These are phyloP conservation scores for Colletotrichum filicis DNA, from an alignment of 2,329 filamentous ascomycete species.

Conservation along the genomic window DNA sequence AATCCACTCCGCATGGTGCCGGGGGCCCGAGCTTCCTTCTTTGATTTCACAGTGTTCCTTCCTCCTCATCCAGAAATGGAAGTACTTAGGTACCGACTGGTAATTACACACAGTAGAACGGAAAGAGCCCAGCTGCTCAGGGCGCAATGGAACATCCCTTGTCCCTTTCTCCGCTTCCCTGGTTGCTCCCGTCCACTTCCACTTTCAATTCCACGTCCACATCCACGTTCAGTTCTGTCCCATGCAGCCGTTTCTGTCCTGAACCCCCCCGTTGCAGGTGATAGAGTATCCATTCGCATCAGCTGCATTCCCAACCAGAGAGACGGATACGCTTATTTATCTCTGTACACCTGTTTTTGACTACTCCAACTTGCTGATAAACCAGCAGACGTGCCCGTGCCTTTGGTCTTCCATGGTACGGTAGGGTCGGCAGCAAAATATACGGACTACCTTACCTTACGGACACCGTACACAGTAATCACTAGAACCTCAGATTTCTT, in stretches of 20 bases:
- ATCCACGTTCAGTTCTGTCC: background rate
- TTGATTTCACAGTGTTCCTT: background rate
- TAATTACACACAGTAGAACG: background rate
- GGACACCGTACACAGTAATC: background rate
- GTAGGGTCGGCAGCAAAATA: background rate
- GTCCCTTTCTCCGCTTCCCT: constrained; percentile 13
- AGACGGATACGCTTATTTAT: background rate
- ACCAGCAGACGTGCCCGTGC: background rate
- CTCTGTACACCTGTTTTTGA: background rate
- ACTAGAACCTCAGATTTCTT: background rate
- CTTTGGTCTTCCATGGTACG: background rate
- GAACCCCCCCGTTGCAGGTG: background rate
- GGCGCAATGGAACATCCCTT: constrained; percentile 11
- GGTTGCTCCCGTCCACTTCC: constrained; percentile 1
- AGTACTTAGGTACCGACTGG: background rate
- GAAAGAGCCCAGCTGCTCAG: constrained; percentile 1
- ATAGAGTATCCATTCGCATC: background rate
- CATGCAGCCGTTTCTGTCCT: background rate
- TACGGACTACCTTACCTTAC: background rate
- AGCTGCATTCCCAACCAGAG: background rate
- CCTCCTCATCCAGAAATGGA: background rate
- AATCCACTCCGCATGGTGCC: constrained; percentile 3
- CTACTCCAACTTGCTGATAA: background rate
- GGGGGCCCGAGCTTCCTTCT: constrained; percentile 6
- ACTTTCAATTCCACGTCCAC: background rate